Evolutionary conservation across 192 early-diverging fungal species (phyloP).

Genomic region (Backusella circina): DNA sequence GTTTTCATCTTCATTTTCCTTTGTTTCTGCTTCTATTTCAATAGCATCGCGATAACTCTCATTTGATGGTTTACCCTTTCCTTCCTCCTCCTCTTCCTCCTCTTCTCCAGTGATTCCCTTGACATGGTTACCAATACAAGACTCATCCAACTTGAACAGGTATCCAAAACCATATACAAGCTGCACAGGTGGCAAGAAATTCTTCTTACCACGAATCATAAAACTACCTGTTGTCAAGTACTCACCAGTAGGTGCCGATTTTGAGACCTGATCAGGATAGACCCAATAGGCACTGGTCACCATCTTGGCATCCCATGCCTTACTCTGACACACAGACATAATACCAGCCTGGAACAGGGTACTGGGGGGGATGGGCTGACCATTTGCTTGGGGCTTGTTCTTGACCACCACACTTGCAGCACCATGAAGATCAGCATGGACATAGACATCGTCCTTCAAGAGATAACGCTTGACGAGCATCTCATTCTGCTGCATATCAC

Average conservation of each 20-base stretch:
- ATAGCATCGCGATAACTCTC: not conserved
- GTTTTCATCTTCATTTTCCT: not conserved
- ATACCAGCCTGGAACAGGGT: constrained; percentile 93
- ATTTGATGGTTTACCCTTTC: not conserved
- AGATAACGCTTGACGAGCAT: constrained; percentile 75
- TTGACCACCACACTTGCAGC: constrained; percentile 89
- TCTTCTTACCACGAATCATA: constrained; percentile 94
- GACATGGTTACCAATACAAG: constrained; percentile 71
- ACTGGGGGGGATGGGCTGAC: constrained; percentile 73
- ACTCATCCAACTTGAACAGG: constrained; percentile 86
- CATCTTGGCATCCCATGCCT: constrained; percentile 97
- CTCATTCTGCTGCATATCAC: constrained; percentile 93
- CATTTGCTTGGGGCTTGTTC: constrained; percentile 52
- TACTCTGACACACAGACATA: constrained; percentile 92
- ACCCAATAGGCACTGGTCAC: constrained; percentile 97
- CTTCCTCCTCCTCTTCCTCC: constrained; percentile 7
- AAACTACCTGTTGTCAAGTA: constrained; percentile 88
- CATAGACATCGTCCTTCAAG: constrained; percentile 74
- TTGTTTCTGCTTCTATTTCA: constrained; percentile 12
- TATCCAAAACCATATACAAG: constrained; percentile 97
- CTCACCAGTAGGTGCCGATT: constrained; percentile 89
- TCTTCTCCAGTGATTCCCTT: constrained; percentile 51
- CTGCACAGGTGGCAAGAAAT: constrained; percentile 89
- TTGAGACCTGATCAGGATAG: constrained; percentile 76
- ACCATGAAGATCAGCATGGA: constrained; percentile 92